Conservation (phyloP, 129 eudicot genomes). For the Flaveria bidentis region DNA sequence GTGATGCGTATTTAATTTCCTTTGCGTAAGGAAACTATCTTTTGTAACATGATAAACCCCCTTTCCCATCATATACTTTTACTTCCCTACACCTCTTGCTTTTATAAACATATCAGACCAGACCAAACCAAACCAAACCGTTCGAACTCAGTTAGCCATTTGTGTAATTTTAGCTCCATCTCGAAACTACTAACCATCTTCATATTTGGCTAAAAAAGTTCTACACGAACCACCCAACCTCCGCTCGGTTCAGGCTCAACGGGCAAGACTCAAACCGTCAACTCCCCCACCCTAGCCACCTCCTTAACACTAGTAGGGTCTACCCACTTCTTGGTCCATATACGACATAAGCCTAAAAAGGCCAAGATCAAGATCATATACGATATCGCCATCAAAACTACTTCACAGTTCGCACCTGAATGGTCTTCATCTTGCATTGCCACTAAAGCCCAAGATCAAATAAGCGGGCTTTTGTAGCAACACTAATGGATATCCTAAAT, state of each 20-base stretch:
- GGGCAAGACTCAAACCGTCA: not conserved
- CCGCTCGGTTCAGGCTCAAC: not conserved
- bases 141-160: not conserved
- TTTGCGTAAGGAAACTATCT: conserved; percentile 36
- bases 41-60: conserved; percentile 25
- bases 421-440: no score
- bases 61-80: not conserved
- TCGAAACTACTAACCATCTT: not conserved
- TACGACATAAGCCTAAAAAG: no score
- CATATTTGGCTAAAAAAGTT: not conserved
- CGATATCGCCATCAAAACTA: no score
- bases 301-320: not conserved
- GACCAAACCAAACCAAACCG: not conserved
- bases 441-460: not conserved
- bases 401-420: no score
- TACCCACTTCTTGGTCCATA: not conserved
- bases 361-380: no score
- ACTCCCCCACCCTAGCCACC: not conserved
- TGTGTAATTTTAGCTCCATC: not conserved
- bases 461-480: not conserved
- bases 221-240: not conserved
- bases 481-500: conserved; percentile 36
- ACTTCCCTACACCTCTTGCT: not conserved
- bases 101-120: not conserved
- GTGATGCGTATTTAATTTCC: conserved; percentile 20